These are phyloP conservation scores for Hylodesmum podocarpum DNA, from an alignment of 306 rosid species.

Conservation along the genomic window DNA sequence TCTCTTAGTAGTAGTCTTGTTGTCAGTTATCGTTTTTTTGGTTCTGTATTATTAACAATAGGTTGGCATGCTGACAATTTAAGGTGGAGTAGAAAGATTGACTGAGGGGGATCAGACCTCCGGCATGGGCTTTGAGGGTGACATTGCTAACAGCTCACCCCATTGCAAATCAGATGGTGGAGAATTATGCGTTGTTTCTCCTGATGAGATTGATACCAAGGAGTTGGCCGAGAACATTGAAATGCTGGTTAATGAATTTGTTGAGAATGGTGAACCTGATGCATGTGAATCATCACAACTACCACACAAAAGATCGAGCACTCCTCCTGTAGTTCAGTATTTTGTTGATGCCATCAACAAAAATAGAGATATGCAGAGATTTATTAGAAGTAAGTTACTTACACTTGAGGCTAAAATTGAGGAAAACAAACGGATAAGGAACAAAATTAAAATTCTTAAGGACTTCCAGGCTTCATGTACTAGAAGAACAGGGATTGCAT, in stretches of 20 bases:
- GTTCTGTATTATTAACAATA: background rate
- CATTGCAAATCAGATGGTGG: slow-evolving; percentile 26
- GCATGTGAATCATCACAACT: slow-evolving; percentile 32
- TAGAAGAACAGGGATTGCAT: slow-evolving; percentile 62
- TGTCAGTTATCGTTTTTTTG: background rate
- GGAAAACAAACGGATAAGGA: slow-evolving; percentile 62
- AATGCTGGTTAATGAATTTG: slow-evolving; percentile 27
- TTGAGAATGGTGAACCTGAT: slow-evolving; percentile 33
- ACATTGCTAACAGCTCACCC: slow-evolving; percentile 30
- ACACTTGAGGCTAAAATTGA: slow-evolving; percentile 80
- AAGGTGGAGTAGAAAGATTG: slow-evolving; percentile 27
- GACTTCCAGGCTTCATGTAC: slow-evolving; percentile 74
- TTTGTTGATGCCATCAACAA: slow-evolving; percentile 75
- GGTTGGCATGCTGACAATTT: slow-evolving; percentile 13
- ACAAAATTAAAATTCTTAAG: slow-evolving; percentile 68
- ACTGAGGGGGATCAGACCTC: slow-evolving; percentile 40
- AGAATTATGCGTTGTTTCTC: slow-evolving; percentile 33
- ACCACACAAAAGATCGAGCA: slow-evolving; percentile 40
- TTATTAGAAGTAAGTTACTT: slow-evolving; percentile 62
- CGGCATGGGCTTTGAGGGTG: slow-evolving; percentile 25
- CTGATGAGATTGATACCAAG: background rate
- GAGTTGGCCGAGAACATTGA: slow-evolving; percentile 26
- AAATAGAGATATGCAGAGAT: slow-evolving; percentile 69
- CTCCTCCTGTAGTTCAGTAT: slow-evolving; percentile 67
- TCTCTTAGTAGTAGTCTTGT: background rate